Percentiles rank a stretch among this genome's conserved stretches.
phyloP scores from a whole-genome alignment of 768 basidiomycete genomes.

The Suillus ampliporus region DNA sequence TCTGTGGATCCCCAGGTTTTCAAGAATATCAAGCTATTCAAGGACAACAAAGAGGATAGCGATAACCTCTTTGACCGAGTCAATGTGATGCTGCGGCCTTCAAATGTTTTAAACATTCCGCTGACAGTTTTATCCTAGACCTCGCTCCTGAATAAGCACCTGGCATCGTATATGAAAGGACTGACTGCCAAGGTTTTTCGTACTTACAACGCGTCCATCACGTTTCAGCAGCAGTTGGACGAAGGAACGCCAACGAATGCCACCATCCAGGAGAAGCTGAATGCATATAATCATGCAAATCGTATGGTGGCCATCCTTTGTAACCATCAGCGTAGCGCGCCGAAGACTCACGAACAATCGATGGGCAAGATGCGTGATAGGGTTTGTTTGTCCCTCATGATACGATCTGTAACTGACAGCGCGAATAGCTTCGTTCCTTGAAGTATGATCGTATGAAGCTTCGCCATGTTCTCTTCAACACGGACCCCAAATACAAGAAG shows the following conservation, averaged over 20 bases:
- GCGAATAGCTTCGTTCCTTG: constrained; percentile 76
- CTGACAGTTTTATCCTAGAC: constrained; percentile 55
- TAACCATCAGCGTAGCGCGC: constrained; percentile 96
- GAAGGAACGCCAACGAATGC: constrained; percentile 69
- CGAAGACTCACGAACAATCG: constrained; percentile 90
- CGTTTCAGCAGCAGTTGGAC: constrained; percentile 92
- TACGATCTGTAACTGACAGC: constrained; percentile 3
- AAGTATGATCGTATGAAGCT: constrained; percentile 99
- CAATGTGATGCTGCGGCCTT: constrained; percentile 53
- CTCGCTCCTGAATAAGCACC: constrained; percentile 85
- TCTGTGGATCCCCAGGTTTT: constrained; percentile 91
- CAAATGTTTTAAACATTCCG: constrained; percentile 7
- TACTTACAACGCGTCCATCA: constrained; percentile 98
- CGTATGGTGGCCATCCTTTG: constrained; percentile 96
- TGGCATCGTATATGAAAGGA: constrained; percentile 94
- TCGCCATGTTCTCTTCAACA: constrained; percentile 81
- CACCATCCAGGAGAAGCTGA: constrained; percentile 93
- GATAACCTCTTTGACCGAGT: constrained; percentile 96
- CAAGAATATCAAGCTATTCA: constrained; percentile 98
- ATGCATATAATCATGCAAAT: constrained; percentile 97
- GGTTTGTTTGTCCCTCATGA: constrained; percentile 49
- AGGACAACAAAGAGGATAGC: constrained; percentile 86
- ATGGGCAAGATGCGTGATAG: constrained; percentile 96
- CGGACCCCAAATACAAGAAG: constrained; percentile 84
- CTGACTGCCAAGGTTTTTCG: constrained; percentile 99